Base-by-base conservation (phyloP, 139 green algal species). In the Haematococcus lacustris region DNA sequence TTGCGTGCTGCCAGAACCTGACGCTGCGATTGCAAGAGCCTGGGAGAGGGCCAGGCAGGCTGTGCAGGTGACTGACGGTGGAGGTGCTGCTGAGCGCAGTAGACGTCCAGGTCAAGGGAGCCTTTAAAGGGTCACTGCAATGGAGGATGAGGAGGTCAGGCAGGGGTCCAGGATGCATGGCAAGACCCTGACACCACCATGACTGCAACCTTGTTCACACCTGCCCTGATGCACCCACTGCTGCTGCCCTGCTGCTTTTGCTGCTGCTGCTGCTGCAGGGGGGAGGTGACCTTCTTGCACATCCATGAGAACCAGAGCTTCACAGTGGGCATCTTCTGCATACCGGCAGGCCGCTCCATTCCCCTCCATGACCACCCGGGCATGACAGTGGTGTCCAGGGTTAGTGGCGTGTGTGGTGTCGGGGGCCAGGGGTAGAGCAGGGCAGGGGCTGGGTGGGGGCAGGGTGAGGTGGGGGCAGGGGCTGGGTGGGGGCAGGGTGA, bases 331-430 rank as follows among this genome's bases (percentile, higher is more conserved):
- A 93, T 97, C 43, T 97, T 97, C 69, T 88, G 83, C 66, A 65
- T 97, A 32, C 88, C 89, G 0, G 32, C 65, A 3, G 57, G 71
- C 3, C 75, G 83, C 0, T 43, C 39, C 28, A 92, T 97, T 39
- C 92, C 92, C 32, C 78, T 97, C 68, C 92, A 97, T 78, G 87
- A 97, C 75, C 92, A 97, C 68, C 92, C 92, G 7, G 89, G 82
- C 73, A 86, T 89, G 57, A 74, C 69, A 1, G 71, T 79, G 13
- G 71, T 79, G 50, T 73, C 60, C 25, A n/a, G n/a, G n/a, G n/a
- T n/a, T n/a, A n/a, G n/a, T n/a, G n/a, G n/a, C n/a, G n/a, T n/a
- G n/a, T n/a, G n/a, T n/a, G n/a, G n/a, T n/a, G n/a, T n/a, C n/a
- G n/a, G n/a, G n/a, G n/a, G n/a, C n/a, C n/a, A n/a, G n/a, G n/a